A percentile compares a stretch with the other conserved stretches of the same genome.
Conservation (phyloP, 495 filamentous ascomycete genomes). For the Staphylotrichum tortipilum region DNA sequence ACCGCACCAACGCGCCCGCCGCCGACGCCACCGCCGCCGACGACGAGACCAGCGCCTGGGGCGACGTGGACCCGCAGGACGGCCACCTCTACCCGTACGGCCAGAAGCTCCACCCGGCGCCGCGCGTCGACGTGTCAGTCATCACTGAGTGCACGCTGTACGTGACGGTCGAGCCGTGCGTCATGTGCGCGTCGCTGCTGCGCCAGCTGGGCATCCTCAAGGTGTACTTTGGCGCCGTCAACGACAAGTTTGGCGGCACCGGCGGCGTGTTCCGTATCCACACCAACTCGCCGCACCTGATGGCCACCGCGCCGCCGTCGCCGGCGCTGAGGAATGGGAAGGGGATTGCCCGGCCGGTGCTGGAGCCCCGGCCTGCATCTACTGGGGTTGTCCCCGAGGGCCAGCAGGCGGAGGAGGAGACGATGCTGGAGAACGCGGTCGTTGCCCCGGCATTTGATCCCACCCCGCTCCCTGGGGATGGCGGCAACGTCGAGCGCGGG, state of each 20-base stretch:
- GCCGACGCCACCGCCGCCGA: background rate
- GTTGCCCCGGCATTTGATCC: constrained; percentile 5
- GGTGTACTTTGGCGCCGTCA: constrained; percentile 90
- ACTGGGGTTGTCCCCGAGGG: background rate
- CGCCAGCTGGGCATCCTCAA: constrained; percentile 71
- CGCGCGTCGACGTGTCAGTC: constrained; percentile 41
- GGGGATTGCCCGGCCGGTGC: constrained; percentile 19
- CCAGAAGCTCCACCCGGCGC: constrained; percentile 39
- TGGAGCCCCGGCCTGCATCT: constrained; percentile 19
- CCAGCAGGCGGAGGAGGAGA: background rate
- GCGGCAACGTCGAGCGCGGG: constrained; percentile 53
- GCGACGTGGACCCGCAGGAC: constrained; percentile 35
- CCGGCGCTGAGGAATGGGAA: constrained; percentile 23
- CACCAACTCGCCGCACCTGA: constrained; percentile 48
- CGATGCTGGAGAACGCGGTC: constrained; percentile 2
- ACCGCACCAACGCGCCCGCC: constrained; percentile 15
- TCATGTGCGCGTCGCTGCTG: constrained; percentile 95
- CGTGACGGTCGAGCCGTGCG: constrained; percentile 93
- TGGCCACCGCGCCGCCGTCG: constrained; percentile 20
- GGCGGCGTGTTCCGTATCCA: constrained; percentile 85
- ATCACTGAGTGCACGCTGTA: constrained; percentile 73
- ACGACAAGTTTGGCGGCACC: constrained; percentile 93
- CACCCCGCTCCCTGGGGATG: constrained; percentile 25
- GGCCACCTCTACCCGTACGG: constrained; percentile 43
- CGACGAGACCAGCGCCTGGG: constrained; percentile 27